A percentile compares a stretch with the other conserved stretches of the same genome.
Conservation (phyloP, 2,329 filamentous ascomycete genomes). For the Apiospora pterosperma region DNA sequence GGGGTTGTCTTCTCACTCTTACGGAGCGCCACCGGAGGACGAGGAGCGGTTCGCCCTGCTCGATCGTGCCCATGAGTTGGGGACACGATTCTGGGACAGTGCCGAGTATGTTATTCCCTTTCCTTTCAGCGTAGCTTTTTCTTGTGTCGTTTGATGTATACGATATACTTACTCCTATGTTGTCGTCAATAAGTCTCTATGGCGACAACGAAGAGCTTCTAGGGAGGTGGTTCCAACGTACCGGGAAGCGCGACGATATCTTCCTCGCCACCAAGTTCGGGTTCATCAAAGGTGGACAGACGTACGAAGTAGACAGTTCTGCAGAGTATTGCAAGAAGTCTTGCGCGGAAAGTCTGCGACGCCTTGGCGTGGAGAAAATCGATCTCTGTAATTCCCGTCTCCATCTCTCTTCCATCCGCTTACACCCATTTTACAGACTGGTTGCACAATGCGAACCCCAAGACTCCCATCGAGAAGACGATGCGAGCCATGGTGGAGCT, state of each 20-base stretch:
- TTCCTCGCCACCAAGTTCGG: slow-evolving; percentile 38
- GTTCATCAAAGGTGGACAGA: slow-evolving; percentile 1
- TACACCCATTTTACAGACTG: slow-evolving; percentile 30
- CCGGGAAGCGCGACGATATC: slow-evolving; percentile 34
- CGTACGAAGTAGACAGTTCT: slow-evolving; percentile 17
- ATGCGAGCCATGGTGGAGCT: slow-evolving; percentile 46
- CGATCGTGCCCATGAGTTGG: background rate
- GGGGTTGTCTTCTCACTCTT: background rate
- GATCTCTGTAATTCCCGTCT: too few relatives aligned
- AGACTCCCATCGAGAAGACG: slow-evolving; percentile 46
- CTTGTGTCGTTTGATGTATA: background rate
- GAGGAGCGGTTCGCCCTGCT: background rate
- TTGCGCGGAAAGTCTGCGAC: slow-evolving; percentile 34
- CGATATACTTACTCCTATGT: too few relatives aligned
- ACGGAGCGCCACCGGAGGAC: background rate
- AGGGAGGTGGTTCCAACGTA: slow-evolving; percentile 40
- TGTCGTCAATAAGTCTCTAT: too few relatives aligned
- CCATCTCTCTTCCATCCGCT: background rate
- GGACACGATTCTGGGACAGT: background rate
- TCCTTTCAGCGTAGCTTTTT: background rate
- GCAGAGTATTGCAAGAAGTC: slow-evolving; percentile 25
- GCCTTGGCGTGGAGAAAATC: slow-evolving; percentile 48
- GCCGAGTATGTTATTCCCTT: background rate
- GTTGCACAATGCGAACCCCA: slow-evolving; percentile 45
- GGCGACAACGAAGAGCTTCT: slow-evolving; percentile 40